Conservation (phyloP, 2,329 filamentous ascomycete genomes). For the Ceratocystis papillata region DNA sequence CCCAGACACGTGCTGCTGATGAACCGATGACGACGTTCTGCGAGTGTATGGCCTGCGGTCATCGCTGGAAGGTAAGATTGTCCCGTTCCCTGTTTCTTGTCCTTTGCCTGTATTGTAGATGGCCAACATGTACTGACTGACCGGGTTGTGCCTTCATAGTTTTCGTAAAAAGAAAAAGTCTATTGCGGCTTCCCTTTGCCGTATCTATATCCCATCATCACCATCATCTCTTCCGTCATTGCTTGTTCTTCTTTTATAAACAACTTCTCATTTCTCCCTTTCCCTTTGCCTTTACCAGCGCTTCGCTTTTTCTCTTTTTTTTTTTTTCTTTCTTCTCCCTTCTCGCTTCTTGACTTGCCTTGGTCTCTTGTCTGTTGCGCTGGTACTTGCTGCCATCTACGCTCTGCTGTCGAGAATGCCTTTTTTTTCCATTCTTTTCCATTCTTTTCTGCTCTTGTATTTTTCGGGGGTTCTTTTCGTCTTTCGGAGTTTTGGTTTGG, state of each 20-base stretch:
- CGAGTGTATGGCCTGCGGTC: slow-evolving; percentile 58
- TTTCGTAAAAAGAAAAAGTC: slow-evolving; percentile 17
- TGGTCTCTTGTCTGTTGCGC: neutral
- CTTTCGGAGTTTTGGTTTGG: slow-evolving; percentile 16
- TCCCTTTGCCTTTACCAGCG: slow-evolving; percentile 3
- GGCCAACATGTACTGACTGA: neutral
- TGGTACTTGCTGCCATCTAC: neutral
- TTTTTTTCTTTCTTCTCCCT: slow-evolving; percentile 18
- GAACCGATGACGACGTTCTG: slow-evolving; percentile 79
- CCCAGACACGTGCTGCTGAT: slow-evolving; percentile 89
- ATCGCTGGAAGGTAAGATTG: slow-evolving; percentile 57
- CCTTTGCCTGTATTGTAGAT: neutral
- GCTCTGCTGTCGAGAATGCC: neutral
- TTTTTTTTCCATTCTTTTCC: neutral
- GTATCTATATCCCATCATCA: neutral
- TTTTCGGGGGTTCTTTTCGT: neutral
- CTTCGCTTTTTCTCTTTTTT: slow-evolving; percentile 14
- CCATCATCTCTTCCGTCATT: neutral
- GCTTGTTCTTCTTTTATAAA: neutral
- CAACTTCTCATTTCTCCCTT: neutral
- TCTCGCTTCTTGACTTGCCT: slow-evolving; percentile 18
- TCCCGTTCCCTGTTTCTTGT: neutral
- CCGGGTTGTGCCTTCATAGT: slow-evolving; percentile 9
- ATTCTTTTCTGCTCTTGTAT: neutral
- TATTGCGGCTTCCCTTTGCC: neutral